Percentiles rank a stretch among this genome's conserved stretches.
Evolutionary conservation across 2,329 filamentous ascomycete genomes (phyloP).

Genomic region (Ophiostoma angusticollis): DNA sequence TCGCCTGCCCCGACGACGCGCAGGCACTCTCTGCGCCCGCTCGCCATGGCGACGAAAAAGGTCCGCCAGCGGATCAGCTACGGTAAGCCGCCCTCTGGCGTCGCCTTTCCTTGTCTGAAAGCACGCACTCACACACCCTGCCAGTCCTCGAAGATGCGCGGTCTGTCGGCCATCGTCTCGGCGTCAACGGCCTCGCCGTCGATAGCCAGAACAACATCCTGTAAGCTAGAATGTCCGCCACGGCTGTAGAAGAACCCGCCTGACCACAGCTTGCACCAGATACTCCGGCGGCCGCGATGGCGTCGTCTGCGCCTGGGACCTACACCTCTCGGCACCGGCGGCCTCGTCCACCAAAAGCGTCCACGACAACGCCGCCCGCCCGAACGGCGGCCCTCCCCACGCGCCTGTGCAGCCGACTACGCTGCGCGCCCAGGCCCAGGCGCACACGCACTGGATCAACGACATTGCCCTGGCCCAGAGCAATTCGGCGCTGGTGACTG

Average conservation of each 20-base stretch:
- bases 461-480: conserved; percentile 72
- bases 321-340: too few species aligned
- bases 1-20: too few species aligned
- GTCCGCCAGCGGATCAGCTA: conserved; percentile 54
- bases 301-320: conserved; percentile 89
- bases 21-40: too few species aligned
- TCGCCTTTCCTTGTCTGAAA: too few species aligned
- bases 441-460: conserved; percentile 94
- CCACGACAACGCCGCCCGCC: too few species aligned
- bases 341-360: too few species aligned
- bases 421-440: conserved; percentile 50
- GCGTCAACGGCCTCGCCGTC: conserved; percentile 87
- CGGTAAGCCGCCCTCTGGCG: too few species aligned
- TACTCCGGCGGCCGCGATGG: conserved; percentile 95
- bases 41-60: conserved; percentile 45
- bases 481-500: conserved; percentile 70
- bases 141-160: conserved; percentile 47
- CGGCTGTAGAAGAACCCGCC: too few species aligned
- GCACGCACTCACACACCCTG: neutral
- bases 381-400: conserved; percentile 23
- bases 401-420: conserved; percentile 29
- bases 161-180: conserved; percentile 73
- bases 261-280: too few species aligned
- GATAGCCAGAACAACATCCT: conserved; percentile 73
- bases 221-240: conserved; percentile 43